Conservation (phyloP, 768 basidiomycete species). For the Glaciozyma antarctica region DNA sequence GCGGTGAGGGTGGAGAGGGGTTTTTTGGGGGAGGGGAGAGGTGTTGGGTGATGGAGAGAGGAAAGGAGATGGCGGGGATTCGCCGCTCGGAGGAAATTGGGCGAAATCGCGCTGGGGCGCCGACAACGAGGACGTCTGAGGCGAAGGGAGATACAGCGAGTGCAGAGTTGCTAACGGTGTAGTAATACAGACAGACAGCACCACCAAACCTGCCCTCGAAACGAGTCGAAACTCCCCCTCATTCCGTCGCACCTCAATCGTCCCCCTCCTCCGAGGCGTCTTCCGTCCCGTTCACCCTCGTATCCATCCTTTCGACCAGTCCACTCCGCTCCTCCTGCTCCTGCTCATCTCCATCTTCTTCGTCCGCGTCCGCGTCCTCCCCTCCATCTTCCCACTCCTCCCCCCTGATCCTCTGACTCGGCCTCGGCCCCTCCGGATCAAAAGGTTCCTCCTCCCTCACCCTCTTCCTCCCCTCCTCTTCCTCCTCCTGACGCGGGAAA, state of each 20-base stretch:
- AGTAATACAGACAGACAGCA: no score
- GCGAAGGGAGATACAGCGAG: no score
- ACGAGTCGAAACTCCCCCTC: not conserved
- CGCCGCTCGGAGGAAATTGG: no score
- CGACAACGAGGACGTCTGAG: no score
- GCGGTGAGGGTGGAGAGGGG: not conserved
- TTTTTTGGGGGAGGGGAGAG: not conserved
- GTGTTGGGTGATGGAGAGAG: not conserved
- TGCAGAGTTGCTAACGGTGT: no score
- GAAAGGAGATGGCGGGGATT: not conserved
- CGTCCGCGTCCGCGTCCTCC: not conserved
- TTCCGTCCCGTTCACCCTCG: not conserved
- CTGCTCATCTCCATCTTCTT: not conserved
- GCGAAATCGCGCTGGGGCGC: no score
- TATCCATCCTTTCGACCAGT: not conserved
- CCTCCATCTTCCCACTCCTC: slow-evolving; percentile 12
- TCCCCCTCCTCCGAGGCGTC: not conserved
- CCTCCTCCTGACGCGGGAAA: not conserved
- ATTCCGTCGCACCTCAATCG: not conserved
- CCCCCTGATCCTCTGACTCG: slow-evolving; percentile 23
- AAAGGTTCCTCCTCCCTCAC: not conserved
- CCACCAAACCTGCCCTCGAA: not conserved
- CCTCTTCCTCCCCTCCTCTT: not conserved
- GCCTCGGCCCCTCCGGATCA: slow-evolving; percentile 10
- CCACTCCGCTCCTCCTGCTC: not conserved